phyloP scores from a whole-genome alignment of 495 filamentous ascomycete genomes.

The Aspergillus saccharolyticus region DNA sequence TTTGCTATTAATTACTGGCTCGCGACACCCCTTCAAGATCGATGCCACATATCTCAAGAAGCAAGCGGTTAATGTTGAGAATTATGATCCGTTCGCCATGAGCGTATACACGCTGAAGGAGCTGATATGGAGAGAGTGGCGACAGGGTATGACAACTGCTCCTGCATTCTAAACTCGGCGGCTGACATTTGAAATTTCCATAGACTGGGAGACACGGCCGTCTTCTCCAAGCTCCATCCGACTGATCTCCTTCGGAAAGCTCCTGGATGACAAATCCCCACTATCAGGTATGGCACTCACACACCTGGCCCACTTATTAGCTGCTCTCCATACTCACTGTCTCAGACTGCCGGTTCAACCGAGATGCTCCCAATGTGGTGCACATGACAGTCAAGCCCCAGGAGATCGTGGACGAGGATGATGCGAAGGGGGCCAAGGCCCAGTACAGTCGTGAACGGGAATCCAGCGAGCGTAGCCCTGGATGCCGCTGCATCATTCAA shows the following conservation, averaged over 20 bases:
- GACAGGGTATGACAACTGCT: slow-evolving; percentile 48
- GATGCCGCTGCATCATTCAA: slow-evolving; percentile 78
- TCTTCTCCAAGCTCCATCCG: slow-evolving; percentile 79
- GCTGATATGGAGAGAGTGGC: slow-evolving; percentile 85
- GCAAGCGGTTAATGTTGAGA: slow-evolving; percentile 68
- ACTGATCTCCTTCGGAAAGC: slow-evolving; percentile 81
- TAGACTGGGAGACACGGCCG: slow-evolving; percentile 83
- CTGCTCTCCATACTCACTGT: slow-evolving; percentile 10
- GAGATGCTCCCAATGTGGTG: slow-evolving; percentile 71
- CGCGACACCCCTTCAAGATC: slow-evolving; percentile 80
- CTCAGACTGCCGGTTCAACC: slow-evolving; percentile 72
- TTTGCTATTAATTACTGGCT: slow-evolving; percentile 72
- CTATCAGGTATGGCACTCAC: slow-evolving; percentile 54
- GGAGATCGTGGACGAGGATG: slow-evolving; percentile 85
- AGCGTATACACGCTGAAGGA: slow-evolving; percentile 90
- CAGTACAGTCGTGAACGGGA: slow-evolving; percentile 53
- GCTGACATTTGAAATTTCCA: neutral
- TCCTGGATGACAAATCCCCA: slow-evolving; percentile 79
- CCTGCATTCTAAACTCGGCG: neutral
- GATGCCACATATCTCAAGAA: slow-evolving; percentile 80
- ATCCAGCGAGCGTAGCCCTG: slow-evolving; percentile 56
- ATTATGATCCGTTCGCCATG: slow-evolving; percentile 78
- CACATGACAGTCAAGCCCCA: slow-evolving; percentile 92
- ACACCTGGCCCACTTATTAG: neutral
- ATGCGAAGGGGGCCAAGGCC: slow-evolving; percentile 69